Conservation (phyloP, 148 eudicot species). For the Camellia lanceoleosa region DNA sequence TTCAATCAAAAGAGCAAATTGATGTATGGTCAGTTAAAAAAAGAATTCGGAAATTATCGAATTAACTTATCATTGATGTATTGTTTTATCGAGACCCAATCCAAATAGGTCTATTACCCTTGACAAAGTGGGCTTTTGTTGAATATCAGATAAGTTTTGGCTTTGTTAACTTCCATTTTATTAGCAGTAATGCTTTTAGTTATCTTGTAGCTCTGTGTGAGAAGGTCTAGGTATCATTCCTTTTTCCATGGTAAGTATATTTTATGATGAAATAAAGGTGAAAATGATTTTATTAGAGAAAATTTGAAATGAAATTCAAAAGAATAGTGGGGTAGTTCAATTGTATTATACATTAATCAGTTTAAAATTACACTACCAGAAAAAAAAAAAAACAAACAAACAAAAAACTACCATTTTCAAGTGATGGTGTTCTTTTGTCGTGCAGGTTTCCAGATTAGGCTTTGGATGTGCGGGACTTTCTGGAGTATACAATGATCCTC, state of each 20-base stretch:
- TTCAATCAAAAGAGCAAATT: not conserved
- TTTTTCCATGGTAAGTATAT: too few species aligned
- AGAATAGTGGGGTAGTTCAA: not conserved
- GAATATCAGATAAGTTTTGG: too few species aligned
- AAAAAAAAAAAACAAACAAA: too few species aligned
- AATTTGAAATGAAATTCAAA: not conserved
- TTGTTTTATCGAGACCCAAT: not conserved
- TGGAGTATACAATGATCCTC: slow-evolving; percentile 38
- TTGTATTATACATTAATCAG: not conserved
- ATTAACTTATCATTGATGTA: not conserved
- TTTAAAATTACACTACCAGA: not conserved
- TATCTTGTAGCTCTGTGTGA: too few species aligned
- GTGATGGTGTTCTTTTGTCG: not conserved
- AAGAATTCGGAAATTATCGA: not conserved
- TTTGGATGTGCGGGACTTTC: slow-evolving; percentile 46
- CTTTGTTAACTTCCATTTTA: too few species aligned
- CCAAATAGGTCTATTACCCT: too few species aligned
- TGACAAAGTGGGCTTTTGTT: too few species aligned
- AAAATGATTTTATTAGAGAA: not conserved
- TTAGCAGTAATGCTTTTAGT: too few species aligned
- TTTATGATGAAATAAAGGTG: not conserved
- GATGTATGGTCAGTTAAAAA: not conserved
- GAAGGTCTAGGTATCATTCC: not conserved
- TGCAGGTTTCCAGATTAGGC: slow-evolving; percentile 46
- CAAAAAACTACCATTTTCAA: not conserved